Base-by-base conservation (phyloP, 1,139 yeast species). In the Suhomyces maxii region DNA sequence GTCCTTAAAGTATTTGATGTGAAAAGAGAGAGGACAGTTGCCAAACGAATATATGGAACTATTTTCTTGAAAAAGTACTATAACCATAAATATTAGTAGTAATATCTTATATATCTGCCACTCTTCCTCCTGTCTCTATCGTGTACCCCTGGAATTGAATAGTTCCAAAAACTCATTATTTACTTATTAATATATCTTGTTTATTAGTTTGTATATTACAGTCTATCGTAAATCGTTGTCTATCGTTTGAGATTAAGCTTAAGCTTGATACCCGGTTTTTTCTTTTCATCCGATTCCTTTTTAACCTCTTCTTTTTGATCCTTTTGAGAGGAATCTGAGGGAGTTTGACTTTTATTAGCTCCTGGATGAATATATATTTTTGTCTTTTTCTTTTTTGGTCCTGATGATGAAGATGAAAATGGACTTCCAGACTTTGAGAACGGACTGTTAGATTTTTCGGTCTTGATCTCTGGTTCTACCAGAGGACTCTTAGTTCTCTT, bases 391-490 rank as follows among this genome's bases (percentile, higher is more conserved):
- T 59, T 57, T 50, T 56, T 59, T 11, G 42, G 48, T 10, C 44
- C 53, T 10, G 55, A 46, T 28, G 51, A 43, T 13, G 39, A 51
- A 10, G 52, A 36, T 6, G 61, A 47, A 40, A 64, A 65, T 11
- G 69, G 70, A 45, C 67, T 63, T 7, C 53, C 53, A 2, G 65
- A 53, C 13, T 58, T 54, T 7, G 61, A 52, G 36, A 56, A 54
- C 10, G 60, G 55, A 8, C 57, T 47, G 7, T 50, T 39, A 2
- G 52, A 35, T 33, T 48, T 48, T 18, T 48, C 54, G 3, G 37
- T 7, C 42, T 55, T 46, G 23, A 46, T 31, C 25, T 46, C 57
- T 3, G 57, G 54, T 25, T 60, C 64, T n/a, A 49, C 55, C 55
- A 53, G 57, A 2, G 55, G 44, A 30, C 51, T 48, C 37, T 50